Base-by-base conservation (phyloP, 768 basidiomycete species). In the Auricularia heimuer region DNA sequence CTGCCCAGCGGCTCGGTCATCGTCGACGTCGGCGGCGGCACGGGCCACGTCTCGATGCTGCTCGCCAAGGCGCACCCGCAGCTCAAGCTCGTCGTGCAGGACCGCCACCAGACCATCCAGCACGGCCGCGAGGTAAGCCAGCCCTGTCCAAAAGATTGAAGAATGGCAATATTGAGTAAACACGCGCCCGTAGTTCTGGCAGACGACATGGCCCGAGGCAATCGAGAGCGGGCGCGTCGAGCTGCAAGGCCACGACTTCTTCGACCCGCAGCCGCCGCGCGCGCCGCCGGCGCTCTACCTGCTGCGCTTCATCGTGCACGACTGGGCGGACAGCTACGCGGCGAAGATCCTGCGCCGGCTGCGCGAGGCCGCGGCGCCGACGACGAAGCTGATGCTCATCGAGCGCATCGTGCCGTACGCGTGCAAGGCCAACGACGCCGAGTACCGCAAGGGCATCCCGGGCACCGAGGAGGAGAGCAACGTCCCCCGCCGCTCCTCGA, bases 1-100 rank as follows among this genome's bases (percentile, higher is more conserved):
- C 77, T 89, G 35, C 77, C 79, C 0, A 70, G 71, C n/a, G 81
- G 79, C 12, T 78, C 82, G 8, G 71, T 83, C 3, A 75, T 89
- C 12, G 81, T 88, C 3, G 88, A 89, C 64, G 85, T 89, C 2
- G 87, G 88, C 1, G 88, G 88, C 14, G 87, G 88, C 3, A 83
- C 88, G 39, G 88, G 88, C 16, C 79, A 78, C 36, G 79, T 78
- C 3, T 76, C 78, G 2, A 76, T 82, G 76, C 68, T 75, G 51
- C 76, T 82, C 44, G 79, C 75, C 18, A 73, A 75, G 24, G 72
- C 77, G 71, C 67, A 14, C 65, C 71, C 72, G 11, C 67, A 72
- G 33, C 68, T 84, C 64, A 77, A 78, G 54, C 79, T 88, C 66
- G 72, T 88, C n/a, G 78, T 89, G 33, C 87, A 89, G 67, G 88